Evolutionary conservation across 2,329 filamentous ascomycete species (phyloP), one percentile per base, ranked within the genome.

Genomic region (Nigrospora osmanthi): DNA sequence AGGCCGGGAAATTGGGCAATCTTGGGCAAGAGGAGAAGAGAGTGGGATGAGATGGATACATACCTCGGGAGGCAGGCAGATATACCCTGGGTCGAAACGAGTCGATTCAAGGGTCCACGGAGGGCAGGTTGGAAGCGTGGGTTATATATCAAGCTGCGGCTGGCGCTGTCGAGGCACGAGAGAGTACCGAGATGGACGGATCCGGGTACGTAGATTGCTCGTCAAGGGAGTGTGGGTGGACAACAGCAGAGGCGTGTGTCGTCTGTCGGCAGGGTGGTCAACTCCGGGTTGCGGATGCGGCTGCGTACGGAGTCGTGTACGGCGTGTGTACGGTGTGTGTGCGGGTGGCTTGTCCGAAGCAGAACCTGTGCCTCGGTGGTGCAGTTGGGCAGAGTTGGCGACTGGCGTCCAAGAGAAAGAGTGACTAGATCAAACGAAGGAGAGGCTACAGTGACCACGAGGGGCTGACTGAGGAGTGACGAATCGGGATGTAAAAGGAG

Each of bases 141-240:
- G 32, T 41, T 41, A 41, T 41, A 41, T 41, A 28, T 28, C 23
- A 28, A 28, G 16, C 39, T 41, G 16, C 13, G 5, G 31, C 31
- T 41, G 14, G 30, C 39, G 32, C 31, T 16, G 31, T 15, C 15
- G 30, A 40, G 11, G 38, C 38, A 40, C 38, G 33, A 14, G 33
- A 14, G 17, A 40, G 38, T 33, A 32, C 19, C 17, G 28, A 23
- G 38, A 40, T 15, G 38, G 38, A 16, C 15, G 19, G 16, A 40
- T 40, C 39, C 39, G 34, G 39, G 34, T 34, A 33, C 23, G 23
- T 33, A 14, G 31, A 16, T 34, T 31, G 34, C 39, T 34, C 31
- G 16, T 13, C 16, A 11, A 16, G 17, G 38, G 42, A 48, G 46
- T 48, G 46, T 48, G 46, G 46, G 35, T 45, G 46, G 43, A 48